These are phyloP conservation scores for Wickerhamomyces chaumierensis DNA, from an alignment of 805 yeast species.

Conservation along the genomic window DNA sequence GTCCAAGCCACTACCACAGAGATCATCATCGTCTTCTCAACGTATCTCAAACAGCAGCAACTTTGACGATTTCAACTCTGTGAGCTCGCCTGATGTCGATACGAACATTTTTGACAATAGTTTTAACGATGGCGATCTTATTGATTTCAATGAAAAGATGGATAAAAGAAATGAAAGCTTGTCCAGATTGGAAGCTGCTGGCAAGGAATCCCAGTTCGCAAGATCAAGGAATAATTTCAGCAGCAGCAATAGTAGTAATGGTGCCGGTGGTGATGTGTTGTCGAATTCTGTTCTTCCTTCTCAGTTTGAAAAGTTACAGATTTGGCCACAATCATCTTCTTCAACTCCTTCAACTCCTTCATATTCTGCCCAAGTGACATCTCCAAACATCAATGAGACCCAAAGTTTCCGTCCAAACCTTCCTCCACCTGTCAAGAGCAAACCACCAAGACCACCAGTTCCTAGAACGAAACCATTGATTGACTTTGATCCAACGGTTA, in stretches of 20 bases:
- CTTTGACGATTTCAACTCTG: background rate
- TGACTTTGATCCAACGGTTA: background rate
- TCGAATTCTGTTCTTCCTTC: background rate
- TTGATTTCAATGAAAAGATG: conserved; percentile 10
- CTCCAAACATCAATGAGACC: background rate
- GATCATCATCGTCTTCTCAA: background rate
- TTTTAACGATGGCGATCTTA: conserved; percentile 10
- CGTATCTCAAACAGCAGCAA: background rate
- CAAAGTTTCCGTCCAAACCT: background rate
- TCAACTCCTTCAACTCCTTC: background rate
- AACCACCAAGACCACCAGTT: conserved; percentile 3
- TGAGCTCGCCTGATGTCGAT: conserved; percentile 9
- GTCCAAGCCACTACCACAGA: conserved; percentile 10
- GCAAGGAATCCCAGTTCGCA: conserved; percentile 9
- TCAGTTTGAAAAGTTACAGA: conserved; percentile 3
- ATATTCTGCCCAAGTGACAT: background rate
- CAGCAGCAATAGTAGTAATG: no score
- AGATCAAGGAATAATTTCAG: conserved; percentile 6
- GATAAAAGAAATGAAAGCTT: conserved; percentile 15
- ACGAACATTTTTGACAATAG: conserved; percentile 15
- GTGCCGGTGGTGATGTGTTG: no score
- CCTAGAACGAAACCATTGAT: conserved; percentile 4
- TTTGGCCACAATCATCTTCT: background rate
- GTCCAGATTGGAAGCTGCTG: conserved; percentile 17
- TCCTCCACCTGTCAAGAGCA: background rate